Percentiles rank a stretch among this genome's conserved stretches.
These are phyloP conservation scores for Cercophora samala DNA, from an alignment of 495 filamentous ascomycete species.

Conservation along the genomic window DNA sequence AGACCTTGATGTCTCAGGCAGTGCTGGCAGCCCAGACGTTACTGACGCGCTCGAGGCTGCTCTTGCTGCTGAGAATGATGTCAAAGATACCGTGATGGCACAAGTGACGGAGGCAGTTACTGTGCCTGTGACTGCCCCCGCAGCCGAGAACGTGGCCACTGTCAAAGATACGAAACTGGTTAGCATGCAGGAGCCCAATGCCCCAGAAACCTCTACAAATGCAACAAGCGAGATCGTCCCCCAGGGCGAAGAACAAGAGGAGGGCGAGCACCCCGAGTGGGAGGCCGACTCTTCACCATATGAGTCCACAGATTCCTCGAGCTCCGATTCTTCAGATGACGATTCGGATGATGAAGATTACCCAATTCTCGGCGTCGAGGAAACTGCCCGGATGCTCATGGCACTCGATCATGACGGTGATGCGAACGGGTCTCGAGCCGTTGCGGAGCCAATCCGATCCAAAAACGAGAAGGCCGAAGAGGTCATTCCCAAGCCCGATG, in stretches of 20 bases:
- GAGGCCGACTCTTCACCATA: slow-evolving; percentile 63
- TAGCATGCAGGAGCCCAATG: background rate
- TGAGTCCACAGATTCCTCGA: slow-evolving; percentile 38
- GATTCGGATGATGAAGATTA: slow-evolving; percentile 57
- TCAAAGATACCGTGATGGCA: background rate
- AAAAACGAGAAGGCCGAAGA: slow-evolving; percentile 71
- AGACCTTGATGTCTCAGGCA: slow-evolving; percentile 25
- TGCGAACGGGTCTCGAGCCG: slow-evolving; percentile 42
- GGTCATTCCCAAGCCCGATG: slow-evolving; percentile 65
- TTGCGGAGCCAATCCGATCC: slow-evolving; percentile 56
- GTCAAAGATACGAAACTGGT: background rate
- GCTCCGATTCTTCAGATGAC: slow-evolving; percentile 39
- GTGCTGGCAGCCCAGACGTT: slow-evolving; percentile 38
- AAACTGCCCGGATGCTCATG: slow-evolving; percentile 80
- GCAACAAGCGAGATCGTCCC: background rate
- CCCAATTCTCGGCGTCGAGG: slow-evolving; percentile 63
- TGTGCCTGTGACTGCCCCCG: background rate
- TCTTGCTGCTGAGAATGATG: slow-evolving; percentile 32
- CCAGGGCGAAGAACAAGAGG: slow-evolving; percentile 14
- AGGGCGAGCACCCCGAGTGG: slow-evolving; percentile 44
- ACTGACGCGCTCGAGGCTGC: slow-evolving; percentile 48
- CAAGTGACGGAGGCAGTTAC: background rate
- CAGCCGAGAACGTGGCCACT: too few species aligned
- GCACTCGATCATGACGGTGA: slow-evolving; percentile 67
- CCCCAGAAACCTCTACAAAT: background rate